Base-by-base conservation (phyloP, 345 rosid species). In the Microthlaspi erraticum region DNA sequence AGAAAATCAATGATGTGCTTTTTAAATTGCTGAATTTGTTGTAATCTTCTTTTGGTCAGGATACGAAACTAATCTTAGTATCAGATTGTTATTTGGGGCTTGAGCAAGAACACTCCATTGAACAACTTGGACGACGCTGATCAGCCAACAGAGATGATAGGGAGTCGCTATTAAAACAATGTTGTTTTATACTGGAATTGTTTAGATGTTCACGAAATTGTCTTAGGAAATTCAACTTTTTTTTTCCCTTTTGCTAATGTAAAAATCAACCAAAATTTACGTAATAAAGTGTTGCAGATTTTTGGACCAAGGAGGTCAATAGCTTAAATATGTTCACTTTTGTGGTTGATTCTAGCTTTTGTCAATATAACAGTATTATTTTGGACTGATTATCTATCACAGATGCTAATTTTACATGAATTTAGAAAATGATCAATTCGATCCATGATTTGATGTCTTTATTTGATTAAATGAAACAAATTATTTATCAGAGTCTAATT, bases 21-120 rank as follows among this genome's bases (percentile, higher is more conserved):
- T 39, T 23, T 9, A 26, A 26, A n/a, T 18, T 14, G 16, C 39
- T 72, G 56, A 50, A 26, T 38, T 37, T 60, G 3, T 46, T 31
- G 43, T 52, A 14, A 14, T 53, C 29, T 19, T 14, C 16, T 19
- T 70, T 4, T 65, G 31, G 44, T 26, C 95, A 91, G 98, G 95
- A 87, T 54, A 76, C 83, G 64, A 91, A 87, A 72, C 73, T 93
- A 64, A 75, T 86, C 59, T 42, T 91, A 57, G 85, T 93, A 72
- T 93, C 99, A 7, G 99, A 93, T 79, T 93, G 96, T 79, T 93
- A 94, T 79, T 46, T 94, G 67, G 95, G 99, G 64, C 85, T 84
- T 68, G 95, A 94, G 33, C 95, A 82, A 83, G 96, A 88, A 69
- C 80, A 86, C 70, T 80, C 90, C 57, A 75, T 93, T 38, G 92